Evolutionary conservation across 345 rosid species (phyloP).

Genomic region (Gossypium bickii): DNA sequence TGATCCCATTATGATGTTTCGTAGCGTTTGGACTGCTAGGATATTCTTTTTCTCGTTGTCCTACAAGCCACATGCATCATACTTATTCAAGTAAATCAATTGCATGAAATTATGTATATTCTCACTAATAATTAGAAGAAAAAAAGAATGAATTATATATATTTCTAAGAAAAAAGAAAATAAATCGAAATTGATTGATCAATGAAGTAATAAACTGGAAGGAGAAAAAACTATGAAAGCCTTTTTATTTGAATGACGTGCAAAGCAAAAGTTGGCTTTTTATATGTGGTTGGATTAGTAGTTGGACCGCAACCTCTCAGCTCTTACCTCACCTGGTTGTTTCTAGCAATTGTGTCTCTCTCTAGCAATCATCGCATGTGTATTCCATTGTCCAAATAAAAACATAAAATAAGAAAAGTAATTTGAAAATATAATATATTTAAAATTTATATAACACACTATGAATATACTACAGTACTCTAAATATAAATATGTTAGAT

Average conservation of each 20-base stretch:
- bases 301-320: background rate
- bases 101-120: too few species aligned
- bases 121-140: too few species aligned
- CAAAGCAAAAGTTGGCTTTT: too few species aligned
- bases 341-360: background rate
- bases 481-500: too few species aligned
- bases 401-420: too few species aligned
- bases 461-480: too few species aligned
- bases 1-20: conserved; percentile 93
- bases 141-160: too few species aligned
- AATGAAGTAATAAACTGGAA: background rate
- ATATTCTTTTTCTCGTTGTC: conserved; percentile 93
- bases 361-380: background rate
- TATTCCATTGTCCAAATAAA: background rate
- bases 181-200: background rate
- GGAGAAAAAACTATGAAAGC: background rate
- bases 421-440: too few species aligned
- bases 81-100: background rate
- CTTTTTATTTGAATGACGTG: background rate
- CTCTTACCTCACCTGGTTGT: background rate
- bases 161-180: too few species aligned
- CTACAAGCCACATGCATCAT: conserved; percentile 26
- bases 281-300: background rate
- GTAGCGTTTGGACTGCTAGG: conserved; percentile 74
- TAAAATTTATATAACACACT: too few species aligned